Conservation (phyloP, 805 yeast genomes). For the Nakazawaea peltata region DNA sequence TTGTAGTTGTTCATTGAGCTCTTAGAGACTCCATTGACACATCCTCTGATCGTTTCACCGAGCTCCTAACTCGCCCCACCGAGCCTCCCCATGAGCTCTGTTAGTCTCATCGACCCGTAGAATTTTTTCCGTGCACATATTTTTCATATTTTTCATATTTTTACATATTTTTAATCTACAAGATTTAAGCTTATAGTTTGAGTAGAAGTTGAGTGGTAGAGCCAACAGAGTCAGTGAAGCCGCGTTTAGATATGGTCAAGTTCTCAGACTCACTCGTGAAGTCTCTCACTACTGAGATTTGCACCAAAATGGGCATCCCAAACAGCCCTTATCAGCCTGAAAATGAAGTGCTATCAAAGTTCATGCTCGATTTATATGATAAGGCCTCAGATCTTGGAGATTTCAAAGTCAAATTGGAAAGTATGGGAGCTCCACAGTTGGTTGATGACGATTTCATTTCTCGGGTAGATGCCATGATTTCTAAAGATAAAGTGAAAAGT, state of each 20-base stretch:
- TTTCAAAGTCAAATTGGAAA: slow-evolving; percentile 7
- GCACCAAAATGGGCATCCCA: slow-evolving; percentile 2
- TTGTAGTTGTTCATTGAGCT: not conserved
- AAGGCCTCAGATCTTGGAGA: slow-evolving; percentile 8
- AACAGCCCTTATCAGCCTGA: slow-evolving; percentile 7
- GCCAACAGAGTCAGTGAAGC: too few relatives aligned
- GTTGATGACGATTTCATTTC: slow-evolving; percentile 4
- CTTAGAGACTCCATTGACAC: not conserved
- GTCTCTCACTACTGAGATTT: slow-evolving; percentile 3
- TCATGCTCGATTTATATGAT: slow-evolving; percentile 9
- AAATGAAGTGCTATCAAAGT: slow-evolving; percentile 9
- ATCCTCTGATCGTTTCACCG: too few relatives aligned
- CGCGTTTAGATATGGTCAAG: too few relatives aligned
- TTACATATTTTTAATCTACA: not conserved
- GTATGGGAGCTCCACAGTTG: slow-evolving; percentile 11
- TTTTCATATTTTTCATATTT: too few relatives aligned
- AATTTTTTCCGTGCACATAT: too few relatives aligned
- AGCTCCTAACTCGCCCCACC: too few relatives aligned
- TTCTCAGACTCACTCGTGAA: not conserved
- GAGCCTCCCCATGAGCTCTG: too few relatives aligned
- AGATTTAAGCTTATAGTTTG: too few relatives aligned
- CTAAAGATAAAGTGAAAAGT: not conserved
- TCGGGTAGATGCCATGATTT: slow-evolving; percentile 1
- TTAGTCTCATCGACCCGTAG: too few relatives aligned
- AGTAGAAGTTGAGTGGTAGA: too few relatives aligned